These are phyloP conservation scores for Fusarium haematococcum DNA, from an alignment of 2,329 filamentous ascomycete genomes.

Conservation along the genomic window DNA sequence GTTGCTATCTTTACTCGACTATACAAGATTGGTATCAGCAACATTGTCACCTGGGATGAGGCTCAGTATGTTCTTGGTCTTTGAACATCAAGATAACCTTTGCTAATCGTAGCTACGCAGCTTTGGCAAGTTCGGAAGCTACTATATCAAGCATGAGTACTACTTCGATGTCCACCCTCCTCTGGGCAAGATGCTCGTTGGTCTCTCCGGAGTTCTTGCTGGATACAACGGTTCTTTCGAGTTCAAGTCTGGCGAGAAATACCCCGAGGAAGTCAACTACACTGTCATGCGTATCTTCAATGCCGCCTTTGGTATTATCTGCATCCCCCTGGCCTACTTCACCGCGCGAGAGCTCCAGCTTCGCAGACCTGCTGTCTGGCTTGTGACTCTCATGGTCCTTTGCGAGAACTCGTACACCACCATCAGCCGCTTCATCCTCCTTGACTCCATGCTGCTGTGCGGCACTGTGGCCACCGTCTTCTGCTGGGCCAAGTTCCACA, in stretches of 20 bases:
- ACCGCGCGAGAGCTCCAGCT: constrained; percentile 93
- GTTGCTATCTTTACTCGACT: constrained; percentile 75
- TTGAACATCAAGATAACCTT: neutral
- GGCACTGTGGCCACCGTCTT: constrained; percentile 98
- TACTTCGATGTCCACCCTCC: constrained; percentile 95
- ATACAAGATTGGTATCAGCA: constrained; percentile 76
- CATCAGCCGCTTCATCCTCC: constrained; percentile 96
- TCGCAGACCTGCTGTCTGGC: constrained; percentile 88
- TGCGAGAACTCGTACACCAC: constrained; percentile 99
- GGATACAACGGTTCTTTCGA: constrained; percentile 99
- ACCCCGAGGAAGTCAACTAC: constrained; percentile 93
- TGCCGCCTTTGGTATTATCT: constrained; percentile 91
- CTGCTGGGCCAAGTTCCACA: constrained; percentile 98
- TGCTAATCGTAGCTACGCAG: constrained; percentile 55
- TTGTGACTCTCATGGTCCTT: constrained; percentile 95
- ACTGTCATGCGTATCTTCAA: constrained; percentile 99
- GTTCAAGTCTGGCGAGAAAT: constrained; percentile 98
- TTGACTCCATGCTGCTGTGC: constrained; percentile 98
- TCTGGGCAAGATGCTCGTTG: constrained; percentile 98
- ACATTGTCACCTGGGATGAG: constrained; percentile 76
- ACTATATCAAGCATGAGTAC: constrained; percentile 99
- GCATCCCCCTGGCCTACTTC: constrained; percentile 93
- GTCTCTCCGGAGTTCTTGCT: constrained; percentile 93
- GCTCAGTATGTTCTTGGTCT: constrained; percentile 64
- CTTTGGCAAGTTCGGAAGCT: constrained; percentile 97